phyloP scores from a whole-genome alignment of 208 protist genomes.

The Trypanosoma melophagium region DNA sequence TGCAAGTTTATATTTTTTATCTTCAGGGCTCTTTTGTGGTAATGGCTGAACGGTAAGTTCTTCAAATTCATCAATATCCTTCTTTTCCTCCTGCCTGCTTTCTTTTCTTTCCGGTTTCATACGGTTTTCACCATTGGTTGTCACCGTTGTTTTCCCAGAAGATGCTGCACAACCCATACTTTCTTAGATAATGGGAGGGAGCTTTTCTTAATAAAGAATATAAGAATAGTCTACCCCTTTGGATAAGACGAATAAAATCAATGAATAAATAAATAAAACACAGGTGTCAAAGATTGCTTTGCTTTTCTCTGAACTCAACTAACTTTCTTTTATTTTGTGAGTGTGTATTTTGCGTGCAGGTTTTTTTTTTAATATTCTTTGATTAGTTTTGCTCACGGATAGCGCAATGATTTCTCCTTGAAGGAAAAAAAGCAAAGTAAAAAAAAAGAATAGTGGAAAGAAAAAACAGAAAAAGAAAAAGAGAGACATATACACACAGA shows the following conservation, averaged over 20 bases:
- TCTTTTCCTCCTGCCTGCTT: background rate
- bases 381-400: background rate
- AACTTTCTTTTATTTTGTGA: background rate
- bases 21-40: background rate
- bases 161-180: slow-evolving; percentile 16
- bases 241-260: background rate
- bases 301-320: background rate
- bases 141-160: background rate
- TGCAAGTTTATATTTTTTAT: slow-evolving; percentile 19
- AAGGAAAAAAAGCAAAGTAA: background rate
- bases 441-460: background rate
- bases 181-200: too few species aligned
- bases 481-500: slow-evolving; percentile 4
- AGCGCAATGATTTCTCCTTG: too few species aligned
- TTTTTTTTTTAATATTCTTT: background rate
- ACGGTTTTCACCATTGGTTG: background rate
- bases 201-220: too few species aligned
- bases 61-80: slow-evolving; percentile 28
- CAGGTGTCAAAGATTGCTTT: background rate
- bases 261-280: background rate
- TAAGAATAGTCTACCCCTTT: too few species aligned
- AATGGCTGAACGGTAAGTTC: slow-evolving; percentile 19
- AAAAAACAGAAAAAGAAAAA: background rate
- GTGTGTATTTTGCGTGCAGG: background rate
- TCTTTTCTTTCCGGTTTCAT: background rate